Conservation (phyloP, 371 early-diverging fungal species). For the Apophysomyces sp. region DNA sequence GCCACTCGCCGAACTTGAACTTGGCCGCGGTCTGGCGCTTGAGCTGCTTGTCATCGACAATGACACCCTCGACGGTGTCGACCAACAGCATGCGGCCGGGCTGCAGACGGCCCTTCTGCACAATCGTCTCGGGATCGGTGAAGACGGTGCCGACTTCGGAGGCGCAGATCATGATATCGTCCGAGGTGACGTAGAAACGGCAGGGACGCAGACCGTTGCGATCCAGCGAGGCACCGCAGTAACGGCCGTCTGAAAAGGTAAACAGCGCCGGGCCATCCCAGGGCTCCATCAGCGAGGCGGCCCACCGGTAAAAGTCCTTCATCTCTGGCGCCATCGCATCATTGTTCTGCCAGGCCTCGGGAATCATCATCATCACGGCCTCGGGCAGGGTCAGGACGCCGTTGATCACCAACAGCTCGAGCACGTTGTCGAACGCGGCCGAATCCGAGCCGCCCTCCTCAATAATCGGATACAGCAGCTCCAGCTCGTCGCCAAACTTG, state of each 20-base stretch:
- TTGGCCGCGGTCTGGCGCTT: conserved; percentile 73
- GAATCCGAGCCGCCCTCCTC: conserved; percentile 97
- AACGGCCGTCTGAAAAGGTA: conserved; percentile 95
- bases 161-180: conserved; percentile 95
- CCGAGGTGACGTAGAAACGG: conserved; percentile 89
- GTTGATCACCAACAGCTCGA: conserved; percentile 90
- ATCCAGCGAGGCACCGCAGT: conserved; percentile 93
- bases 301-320: conserved; percentile 95
- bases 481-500: conserved; percentile 77
- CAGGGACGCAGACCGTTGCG: conserved; percentile 97
- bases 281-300: conserved; percentile 95
- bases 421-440: conserved; percentile 93
- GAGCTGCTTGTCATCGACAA: conserved; percentile 90
- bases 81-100: conserved; percentile 97
- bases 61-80: conserved; percentile 86
- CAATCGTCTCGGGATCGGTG: conserved; percentile 77
- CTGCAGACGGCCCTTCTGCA: conserved; percentile 91
- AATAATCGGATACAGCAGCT: conserved; percentile 90
- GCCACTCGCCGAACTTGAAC: conserved; percentile 82
- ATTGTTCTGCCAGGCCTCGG: conserved; percentile 97
- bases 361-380: conserved; percentile 97
- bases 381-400: conserved; percentile 91
- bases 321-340: conserved; percentile 81
- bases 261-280: conserved; percentile 98
- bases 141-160: conserved; percentile 94